A percentile compares a stretch with the other conserved stretches of the same genome.
These are phyloP conservation scores for Saraca asoca DNA, from an alignment of 331 rosid genomes.

Conservation along the genomic window DNA sequence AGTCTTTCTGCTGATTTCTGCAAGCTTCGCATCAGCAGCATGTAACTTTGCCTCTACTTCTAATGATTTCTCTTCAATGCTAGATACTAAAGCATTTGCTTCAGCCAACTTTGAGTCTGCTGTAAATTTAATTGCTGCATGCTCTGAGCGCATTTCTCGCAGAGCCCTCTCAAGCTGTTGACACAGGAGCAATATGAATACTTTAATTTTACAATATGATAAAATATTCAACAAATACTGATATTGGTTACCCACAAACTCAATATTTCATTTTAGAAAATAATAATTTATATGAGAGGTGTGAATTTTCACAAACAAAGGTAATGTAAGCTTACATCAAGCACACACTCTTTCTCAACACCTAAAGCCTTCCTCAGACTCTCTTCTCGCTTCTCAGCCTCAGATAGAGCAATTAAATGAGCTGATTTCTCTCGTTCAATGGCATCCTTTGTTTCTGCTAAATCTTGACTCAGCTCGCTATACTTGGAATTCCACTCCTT, in stretches of 20 bases:
- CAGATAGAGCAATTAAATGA: constrained; percentile 71
- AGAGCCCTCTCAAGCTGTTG: constrained; percentile 87
- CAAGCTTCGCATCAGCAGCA: constrained; percentile 89
- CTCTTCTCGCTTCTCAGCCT: constrained; percentile 82
- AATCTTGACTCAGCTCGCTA: constrained; percentile 56
- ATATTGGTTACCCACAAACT: constrained; percentile 6
- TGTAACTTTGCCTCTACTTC: constrained; percentile 83
- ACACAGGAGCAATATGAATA: constrained; percentile 30
- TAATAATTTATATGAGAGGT: neutral
- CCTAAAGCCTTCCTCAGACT: constrained; percentile 86
- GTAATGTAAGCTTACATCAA: constrained; percentile 67
- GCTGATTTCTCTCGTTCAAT: constrained; percentile 71
- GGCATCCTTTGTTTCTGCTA: constrained; percentile 68
- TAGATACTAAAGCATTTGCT: constrained; percentile 81
- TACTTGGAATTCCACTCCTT: constrained; percentile 78
- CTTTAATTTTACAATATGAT: constrained; percentile 1
- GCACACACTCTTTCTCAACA: constrained; percentile 91
- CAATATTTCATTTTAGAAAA: neutral
- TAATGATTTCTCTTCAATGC: constrained; percentile 83
- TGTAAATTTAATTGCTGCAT: constrained; percentile 79
- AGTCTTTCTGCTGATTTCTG: constrained; percentile 81
- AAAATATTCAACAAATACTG: constrained; percentile 5
- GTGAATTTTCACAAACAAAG: neutral
- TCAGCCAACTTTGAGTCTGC: constrained; percentile 90
- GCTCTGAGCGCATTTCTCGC: constrained; percentile 87